Base-by-base conservation (phyloP, 306 rosid species). In the Vigna hirtella region DNA sequence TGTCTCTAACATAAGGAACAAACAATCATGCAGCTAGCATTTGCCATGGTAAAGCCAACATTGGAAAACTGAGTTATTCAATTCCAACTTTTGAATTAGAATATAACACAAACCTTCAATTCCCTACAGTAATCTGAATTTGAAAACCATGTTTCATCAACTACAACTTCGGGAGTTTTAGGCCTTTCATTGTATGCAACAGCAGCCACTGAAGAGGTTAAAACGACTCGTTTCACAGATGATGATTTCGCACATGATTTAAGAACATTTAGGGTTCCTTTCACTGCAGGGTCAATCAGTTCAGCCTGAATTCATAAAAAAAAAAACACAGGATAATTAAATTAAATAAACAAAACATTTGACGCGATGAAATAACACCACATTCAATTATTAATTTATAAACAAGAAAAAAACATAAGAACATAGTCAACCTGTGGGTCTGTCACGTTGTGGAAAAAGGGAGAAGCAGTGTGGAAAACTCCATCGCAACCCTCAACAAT, bases 401-500 rank as follows among this genome's bases (percentile, higher is more conserved):
- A 80, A 28, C 20, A 66, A 18, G 20, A 18, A 18, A 18, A 32
- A 45, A 32, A 1, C 11, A 56, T 26, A 22, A 67, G n/a, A 34
- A 55, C 0, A 0, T 11, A 10, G 4, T 4, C 4, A 5, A 81
- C 91, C 89, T 88, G 86, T 4, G 89, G 88, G 16, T 88, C 83
- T 10, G 36, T 43, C 61, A 56, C 40, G 14, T 49, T 8, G 32
- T 15, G 0, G 10, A 2, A 0, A 7, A 87, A 79, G 2, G 89
- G 91, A 13, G 89, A 85, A 6, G 91, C 90, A 7, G 82, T 77
- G 45, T 88, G 90, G 30, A 88, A 86, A 53, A 88, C 90, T 30
- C 84, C 87, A 40, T 76, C 74, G 47, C 92, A 88, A 1, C 85
- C 90, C 11, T 82, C 40, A 57, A 86, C 7, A 38, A 20, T 61